phyloP scores from a whole-genome alignment of 305 asterid species.

The Fraxinus floribunda region DNA sequence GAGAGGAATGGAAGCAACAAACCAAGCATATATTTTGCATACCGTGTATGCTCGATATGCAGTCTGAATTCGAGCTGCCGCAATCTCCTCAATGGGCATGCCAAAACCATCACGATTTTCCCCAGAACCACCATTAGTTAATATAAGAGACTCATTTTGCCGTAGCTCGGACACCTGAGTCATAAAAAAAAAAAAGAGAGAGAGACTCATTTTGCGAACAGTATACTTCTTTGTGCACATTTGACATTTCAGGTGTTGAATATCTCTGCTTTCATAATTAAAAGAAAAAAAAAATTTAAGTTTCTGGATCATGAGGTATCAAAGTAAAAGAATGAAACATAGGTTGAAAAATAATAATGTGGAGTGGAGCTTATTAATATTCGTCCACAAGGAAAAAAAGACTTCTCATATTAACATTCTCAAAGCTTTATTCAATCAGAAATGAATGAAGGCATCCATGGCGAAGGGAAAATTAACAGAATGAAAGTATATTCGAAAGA shows the following conservation, averaged over 20 bases:
- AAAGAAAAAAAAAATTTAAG: background rate
- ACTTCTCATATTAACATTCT: background rate
- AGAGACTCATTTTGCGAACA: conserved; percentile 29
- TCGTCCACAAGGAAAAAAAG: background rate
- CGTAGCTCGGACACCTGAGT: too few species aligned
- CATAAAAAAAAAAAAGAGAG: too few species aligned
- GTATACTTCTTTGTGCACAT: conserved; percentile 32
- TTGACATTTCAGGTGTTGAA: conserved; percentile 34
- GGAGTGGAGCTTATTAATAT: background rate
- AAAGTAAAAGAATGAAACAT: background rate
- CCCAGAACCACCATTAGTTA: conserved; percentile 33
- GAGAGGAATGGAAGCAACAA: background rate
- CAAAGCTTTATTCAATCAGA: background rate
- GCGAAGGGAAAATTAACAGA: background rate
- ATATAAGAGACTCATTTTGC: conserved; percentile 28
- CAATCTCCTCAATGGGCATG: conserved; percentile 52
- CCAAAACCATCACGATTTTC: conserved; percentile 30
- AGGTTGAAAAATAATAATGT: background rate
- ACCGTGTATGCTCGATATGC: conserved; percentile 73
- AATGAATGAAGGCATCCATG: background rate
- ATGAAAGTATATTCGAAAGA: background rate
- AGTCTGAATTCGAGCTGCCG: conserved; percentile 83
- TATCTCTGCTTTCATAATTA: conserved; percentile 30
- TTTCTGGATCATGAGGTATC: background rate
- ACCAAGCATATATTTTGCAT: conserved; percentile 22